Conservation (phyloP, 352 stramenopile species). For the Pythium plurisporium region DNA sequence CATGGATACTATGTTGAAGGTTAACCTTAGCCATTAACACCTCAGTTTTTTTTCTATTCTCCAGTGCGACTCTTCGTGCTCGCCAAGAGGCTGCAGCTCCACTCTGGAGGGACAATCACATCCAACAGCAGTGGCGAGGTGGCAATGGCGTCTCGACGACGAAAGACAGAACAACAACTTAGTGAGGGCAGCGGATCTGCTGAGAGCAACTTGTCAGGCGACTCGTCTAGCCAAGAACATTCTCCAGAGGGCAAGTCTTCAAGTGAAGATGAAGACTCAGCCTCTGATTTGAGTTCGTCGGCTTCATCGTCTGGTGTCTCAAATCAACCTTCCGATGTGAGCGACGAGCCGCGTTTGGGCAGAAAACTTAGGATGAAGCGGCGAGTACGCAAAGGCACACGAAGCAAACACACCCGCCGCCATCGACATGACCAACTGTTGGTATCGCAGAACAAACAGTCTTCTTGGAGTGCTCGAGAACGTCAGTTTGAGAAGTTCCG, state of each 20-base stretch:
- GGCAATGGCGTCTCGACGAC: not conserved
- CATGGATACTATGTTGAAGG: not conserved
- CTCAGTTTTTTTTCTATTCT: not conserved
- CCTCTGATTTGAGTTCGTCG: not conserved
- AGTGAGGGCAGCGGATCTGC: not conserved
- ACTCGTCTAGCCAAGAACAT: not conserved
- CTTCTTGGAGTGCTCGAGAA: conserved; percentile 53
- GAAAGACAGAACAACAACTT: not conserved
- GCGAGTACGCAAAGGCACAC: not conserved
- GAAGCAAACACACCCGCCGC: not conserved
- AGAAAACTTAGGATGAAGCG: no score
- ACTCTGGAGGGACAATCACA: not conserved
- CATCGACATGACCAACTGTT: not conserved
- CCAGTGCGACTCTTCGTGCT: conserved; percentile 14
- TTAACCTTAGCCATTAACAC: not conserved
- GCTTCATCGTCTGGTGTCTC: not conserved
- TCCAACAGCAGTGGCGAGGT: not conserved
- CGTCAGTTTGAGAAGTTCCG: conserved; percentile 80
- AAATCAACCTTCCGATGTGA: not conserved
- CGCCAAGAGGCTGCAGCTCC: not conserved
- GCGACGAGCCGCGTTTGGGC: no score
- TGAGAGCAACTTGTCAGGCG: not conserved
- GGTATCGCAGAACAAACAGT: conserved; percentile 8
- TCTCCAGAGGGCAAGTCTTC: not conserved
- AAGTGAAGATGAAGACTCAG: conserved; percentile 1